Conservation (phyloP, 257 asterid genomes). For the Misopates orontium region DNA sequence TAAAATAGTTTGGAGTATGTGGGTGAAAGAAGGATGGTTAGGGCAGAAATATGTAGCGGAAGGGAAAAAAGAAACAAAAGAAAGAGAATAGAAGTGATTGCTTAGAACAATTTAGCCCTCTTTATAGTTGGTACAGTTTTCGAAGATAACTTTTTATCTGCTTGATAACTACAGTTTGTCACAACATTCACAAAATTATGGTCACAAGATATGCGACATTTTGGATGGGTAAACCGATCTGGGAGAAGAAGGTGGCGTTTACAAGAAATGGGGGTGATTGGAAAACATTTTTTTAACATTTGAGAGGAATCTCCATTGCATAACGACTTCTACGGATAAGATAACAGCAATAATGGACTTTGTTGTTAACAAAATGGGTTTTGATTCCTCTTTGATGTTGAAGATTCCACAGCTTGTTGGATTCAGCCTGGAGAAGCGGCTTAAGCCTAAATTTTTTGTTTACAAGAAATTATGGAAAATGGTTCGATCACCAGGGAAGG, state of each 20-base stretch:
- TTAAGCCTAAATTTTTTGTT: constrained; percentile 33
- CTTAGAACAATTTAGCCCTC: no score
- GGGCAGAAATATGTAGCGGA: no score
- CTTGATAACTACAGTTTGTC: no score
- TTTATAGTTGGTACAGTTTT: no score
- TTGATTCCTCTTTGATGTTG: constrained; percentile 21
- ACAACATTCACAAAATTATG: no score
- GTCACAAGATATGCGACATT: no score
- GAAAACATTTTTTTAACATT: constrained; percentile 21
- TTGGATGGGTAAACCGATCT: constrained; percentile 21
- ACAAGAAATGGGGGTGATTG: constrained; percentile 38
- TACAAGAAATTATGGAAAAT: constrained; percentile 24
- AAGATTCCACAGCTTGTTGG: neutral
- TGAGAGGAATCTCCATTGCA: constrained; percentile 28
- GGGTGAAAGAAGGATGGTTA: no score
- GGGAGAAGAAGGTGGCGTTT: constrained; percentile 33
- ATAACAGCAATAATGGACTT: constrained; percentile 28
- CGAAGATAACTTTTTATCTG: no score
- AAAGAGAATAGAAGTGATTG: no score
- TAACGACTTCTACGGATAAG: constrained; percentile 27
- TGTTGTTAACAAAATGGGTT: constrained; percentile 28
- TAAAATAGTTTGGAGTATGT: no score
- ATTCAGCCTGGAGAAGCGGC: constrained; percentile 30
- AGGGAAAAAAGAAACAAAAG: no score
- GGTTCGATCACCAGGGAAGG: constrained; percentile 21